Conservation (phyloP, 805 yeast genomes). For the Limtongia smithiae region DNA sequence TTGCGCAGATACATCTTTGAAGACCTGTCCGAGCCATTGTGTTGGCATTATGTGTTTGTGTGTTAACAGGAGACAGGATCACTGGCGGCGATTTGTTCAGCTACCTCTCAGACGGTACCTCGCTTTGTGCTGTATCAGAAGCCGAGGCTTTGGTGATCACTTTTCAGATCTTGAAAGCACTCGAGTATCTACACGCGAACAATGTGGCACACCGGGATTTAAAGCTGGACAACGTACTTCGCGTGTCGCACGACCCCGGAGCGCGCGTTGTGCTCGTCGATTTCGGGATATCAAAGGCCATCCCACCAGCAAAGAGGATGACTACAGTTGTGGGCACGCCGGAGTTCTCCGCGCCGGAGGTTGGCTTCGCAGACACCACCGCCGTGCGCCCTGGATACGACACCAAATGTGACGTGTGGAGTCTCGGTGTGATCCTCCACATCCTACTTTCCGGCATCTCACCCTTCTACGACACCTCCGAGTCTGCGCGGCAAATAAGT, state of each 20-base stretch:
- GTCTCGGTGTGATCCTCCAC: conserved; percentile 58
- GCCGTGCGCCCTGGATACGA: conserved; percentile 39
- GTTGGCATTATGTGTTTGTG: not conserved
- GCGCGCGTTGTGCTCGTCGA: conserved; percentile 60
- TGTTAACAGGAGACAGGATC: conserved; percentile 19
- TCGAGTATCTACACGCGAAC: conserved; percentile 51
- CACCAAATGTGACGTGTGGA: conserved; percentile 65
- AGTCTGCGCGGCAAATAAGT: conserved; percentile 44
- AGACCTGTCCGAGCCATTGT: conserved; percentile 21
- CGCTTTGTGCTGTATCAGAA: conserved; percentile 47
- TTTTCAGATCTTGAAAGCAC: conserved; percentile 55
- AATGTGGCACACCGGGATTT: conserved; percentile 65
- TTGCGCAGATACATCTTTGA: conserved; percentile 28
- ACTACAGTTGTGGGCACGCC: conserved; percentile 59
- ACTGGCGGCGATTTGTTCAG: conserved; percentile 60
- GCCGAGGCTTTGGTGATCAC: conserved; percentile 52
- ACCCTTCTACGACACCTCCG: conserved; percentile 52
- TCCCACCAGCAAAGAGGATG: conserved; percentile 38
- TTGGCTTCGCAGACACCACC: conserved; percentile 42
- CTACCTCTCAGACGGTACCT: conserved; percentile 45
- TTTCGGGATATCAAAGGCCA: conserved; percentile 54
- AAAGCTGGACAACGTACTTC: conserved; percentile 61
- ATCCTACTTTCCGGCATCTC: conserved; percentile 61
- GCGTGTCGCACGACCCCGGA: conserved; percentile 51
- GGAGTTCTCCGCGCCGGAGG: conserved; percentile 72